phyloP scores from a whole-genome alignment of 495 filamentous ascomycete species.

The Apiosordaria backusii region DNA sequence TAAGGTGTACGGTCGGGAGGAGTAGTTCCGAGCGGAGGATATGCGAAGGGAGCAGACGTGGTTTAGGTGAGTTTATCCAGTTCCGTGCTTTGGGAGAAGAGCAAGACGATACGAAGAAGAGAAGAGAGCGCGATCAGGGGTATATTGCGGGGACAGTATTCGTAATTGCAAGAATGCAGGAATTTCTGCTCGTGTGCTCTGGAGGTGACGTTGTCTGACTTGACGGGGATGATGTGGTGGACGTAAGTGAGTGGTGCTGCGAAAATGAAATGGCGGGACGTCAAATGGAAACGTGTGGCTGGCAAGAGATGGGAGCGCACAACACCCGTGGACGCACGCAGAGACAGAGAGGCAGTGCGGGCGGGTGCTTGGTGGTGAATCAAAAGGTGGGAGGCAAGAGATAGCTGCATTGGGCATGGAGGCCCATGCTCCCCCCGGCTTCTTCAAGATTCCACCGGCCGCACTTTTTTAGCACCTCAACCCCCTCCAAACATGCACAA shows the following conservation, averaged over 20 bases:
- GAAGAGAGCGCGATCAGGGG: slow-evolving; percentile 7
- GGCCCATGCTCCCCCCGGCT: slow-evolving; percentile 3
- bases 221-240: neutral
- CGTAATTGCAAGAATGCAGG: slow-evolving; percentile 31
- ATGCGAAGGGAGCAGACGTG: no score
- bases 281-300: slow-evolving; percentile 26
- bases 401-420: neutral
- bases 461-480: slow-evolving; percentile 7
- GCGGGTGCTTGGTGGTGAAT: slow-evolving; percentile 1
- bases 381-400: neutral
- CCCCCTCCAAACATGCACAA: neutral
- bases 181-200: slow-evolving; percentile 22
- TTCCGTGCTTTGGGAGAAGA: neutral
- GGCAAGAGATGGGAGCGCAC: slow-evolving; percentile 21
- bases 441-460: neutral
- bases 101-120: slow-evolving; percentile 12
- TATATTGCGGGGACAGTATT: neutral
- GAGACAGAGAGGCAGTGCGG: neutral
- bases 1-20: slow-evolving; percentile 13
- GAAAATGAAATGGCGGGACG: slow-evolving; percentile 31
- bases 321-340: neutral
- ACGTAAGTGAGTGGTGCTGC: neutral
- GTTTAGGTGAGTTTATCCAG: neutral
- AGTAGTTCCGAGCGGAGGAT: slow-evolving; percentile 13
- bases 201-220: slow-evolving; percentile 17